phyloP scores from a whole-genome alignment of 2,329 filamentous ascomycete genomes.

The Juglanconis juglandina region DNA sequence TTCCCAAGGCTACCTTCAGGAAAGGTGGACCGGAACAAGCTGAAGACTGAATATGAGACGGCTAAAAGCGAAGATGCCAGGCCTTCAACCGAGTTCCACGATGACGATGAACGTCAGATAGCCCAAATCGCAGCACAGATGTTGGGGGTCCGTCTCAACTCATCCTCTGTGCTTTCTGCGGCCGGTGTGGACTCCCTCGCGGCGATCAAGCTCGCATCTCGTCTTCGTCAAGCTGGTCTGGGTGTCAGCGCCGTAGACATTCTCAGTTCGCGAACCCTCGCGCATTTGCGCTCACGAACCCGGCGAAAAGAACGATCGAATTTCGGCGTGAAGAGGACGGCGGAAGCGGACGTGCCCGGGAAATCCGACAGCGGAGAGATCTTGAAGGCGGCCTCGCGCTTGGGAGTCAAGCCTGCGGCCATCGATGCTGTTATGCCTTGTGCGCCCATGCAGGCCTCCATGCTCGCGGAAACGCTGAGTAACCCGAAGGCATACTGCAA shows the following conservation, averaged over 20 bases:
- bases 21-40: constrained; percentile 69
- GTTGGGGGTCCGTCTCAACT: constrained; percentile 26
- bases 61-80: neutral
- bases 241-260: constrained; percentile 57
- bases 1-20: constrained; percentile 79
- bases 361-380: neutral
- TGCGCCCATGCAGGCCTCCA: constrained; percentile 71
- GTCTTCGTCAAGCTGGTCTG: constrained; percentile 56
- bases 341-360: neutral
- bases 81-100: constrained; percentile 10
- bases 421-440: constrained; percentile 55
- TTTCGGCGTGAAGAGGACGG: neutral
- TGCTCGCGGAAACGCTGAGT: constrained; percentile 71
- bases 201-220: constrained; percentile 55
- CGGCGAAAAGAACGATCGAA: neutral
- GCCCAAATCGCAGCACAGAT: constrained; percentile 29
- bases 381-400: constrained; percentile 15
- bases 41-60: constrained; percentile 54
- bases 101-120: constrained; percentile 33
- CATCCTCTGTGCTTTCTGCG: constrained; percentile 28
- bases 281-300: constrained; percentile 22
- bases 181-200: constrained; percentile 39
- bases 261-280: constrained; percentile 50
- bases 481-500: constrained; percentile 70
- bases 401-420: constrained; percentile 32